These are phyloP conservation scores for Sporormia fimetaria DNA, from an alignment of 495 filamentous ascomycete genomes.

Conservation along the genomic window DNA sequence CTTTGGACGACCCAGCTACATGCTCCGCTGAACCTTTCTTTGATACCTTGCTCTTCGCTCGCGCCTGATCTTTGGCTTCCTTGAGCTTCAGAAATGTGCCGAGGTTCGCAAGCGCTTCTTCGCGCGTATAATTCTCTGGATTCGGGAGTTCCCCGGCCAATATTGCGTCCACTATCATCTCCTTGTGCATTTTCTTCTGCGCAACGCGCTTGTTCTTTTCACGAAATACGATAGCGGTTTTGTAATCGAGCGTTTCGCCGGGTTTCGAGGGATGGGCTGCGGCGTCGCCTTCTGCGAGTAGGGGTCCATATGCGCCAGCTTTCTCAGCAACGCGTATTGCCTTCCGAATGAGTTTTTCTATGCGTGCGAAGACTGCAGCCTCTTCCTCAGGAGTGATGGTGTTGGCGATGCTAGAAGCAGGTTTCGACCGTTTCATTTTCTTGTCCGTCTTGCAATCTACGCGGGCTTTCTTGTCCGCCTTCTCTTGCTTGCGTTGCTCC, in stretches of 20 bases:
- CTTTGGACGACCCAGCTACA: background rate
- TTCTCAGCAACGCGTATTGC: background rate
- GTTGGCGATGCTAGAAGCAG: background rate
- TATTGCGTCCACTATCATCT: constrained; percentile 6
- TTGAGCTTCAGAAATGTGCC: background rate
- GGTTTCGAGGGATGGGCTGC: background rate
- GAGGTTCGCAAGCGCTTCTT: constrained; percentile 5
- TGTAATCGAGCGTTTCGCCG: background rate
- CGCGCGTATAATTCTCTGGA: background rate
- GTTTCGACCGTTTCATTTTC: background rate
- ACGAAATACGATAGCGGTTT: too few relatives aligned
- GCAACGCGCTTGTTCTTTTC: constrained; percentile 13
- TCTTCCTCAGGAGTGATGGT: too few relatives aligned
- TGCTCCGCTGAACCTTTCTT: constrained; percentile 2
- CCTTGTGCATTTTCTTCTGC: constrained; percentile 6
- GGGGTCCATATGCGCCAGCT: background rate
- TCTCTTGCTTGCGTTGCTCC: constrained; percentile 9
- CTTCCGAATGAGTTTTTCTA: background rate
- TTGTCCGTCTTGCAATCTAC: background rate
- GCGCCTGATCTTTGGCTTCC: constrained; percentile 10
- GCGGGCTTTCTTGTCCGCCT: background rate
- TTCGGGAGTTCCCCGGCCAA: constrained; percentile 10
- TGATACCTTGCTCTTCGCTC: constrained; percentile 1
- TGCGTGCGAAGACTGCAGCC: too few relatives aligned
- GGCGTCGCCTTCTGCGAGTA: background rate